A percentile compares a stretch with the other conserved stretches of the same genome.
Evolutionary conservation across 495 filamentous ascomycete genomes (phyloP).

Genomic region (Neurospora discreta): DNA sequence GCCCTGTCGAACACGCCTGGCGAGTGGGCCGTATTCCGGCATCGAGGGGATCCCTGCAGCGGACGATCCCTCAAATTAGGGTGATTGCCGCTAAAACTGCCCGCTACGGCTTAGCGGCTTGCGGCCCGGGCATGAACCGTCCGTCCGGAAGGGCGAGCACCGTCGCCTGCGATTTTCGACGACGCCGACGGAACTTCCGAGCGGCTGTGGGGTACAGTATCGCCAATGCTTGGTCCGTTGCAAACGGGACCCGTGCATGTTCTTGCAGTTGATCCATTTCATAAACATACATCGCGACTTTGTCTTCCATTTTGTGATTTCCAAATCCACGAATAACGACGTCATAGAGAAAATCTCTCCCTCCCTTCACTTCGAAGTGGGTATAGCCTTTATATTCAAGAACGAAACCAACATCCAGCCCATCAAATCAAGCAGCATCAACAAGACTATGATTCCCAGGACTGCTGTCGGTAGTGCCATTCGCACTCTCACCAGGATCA

Average conservation of each 20-base stretch:
- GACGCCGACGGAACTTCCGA: background rate
- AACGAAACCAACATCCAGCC: background rate
- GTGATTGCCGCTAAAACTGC: background rate
- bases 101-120: background rate
- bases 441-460: background rate
- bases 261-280: background rate
- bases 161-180: background rate
- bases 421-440: background rate
- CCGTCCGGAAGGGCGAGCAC: background rate
- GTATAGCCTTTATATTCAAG: background rate
- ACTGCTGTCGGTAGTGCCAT: background rate
- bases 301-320: background rate
- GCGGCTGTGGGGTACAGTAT: background rate
- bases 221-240: background rate
- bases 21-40: background rate
- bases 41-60: background rate
- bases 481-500: background rate
- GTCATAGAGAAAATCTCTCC: background rate
- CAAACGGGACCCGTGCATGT: background rate
- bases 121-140: background rate
- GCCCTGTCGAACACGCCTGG: background rate
- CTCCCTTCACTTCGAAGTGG: background rate
- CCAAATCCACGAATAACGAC: background rate
- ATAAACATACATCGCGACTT: background rate
- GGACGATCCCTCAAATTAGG: background rate